phyloP scores from a whole-genome alignment of 495 filamentous ascomycete genomes.

The Neurospora sp. region DNA sequence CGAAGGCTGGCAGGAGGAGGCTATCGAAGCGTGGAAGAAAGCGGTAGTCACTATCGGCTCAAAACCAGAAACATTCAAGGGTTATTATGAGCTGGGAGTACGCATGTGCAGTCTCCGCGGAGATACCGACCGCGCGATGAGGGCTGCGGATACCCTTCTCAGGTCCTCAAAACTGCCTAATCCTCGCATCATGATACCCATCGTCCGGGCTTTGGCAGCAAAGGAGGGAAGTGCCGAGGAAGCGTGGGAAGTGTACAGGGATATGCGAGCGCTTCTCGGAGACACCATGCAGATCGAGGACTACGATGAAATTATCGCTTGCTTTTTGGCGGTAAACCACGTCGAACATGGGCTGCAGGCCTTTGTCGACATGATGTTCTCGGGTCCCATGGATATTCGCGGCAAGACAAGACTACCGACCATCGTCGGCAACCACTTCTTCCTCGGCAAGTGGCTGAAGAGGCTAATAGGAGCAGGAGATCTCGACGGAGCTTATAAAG shows the following conservation, averaged over 20 bases:
- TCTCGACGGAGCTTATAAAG: constrained; percentile 55
- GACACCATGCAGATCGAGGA: constrained; percentile 59
- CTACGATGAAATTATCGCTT: constrained; percentile 58
- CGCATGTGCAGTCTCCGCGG: constrained; percentile 51
- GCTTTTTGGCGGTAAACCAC: constrained; percentile 49
- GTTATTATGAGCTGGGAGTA: constrained; percentile 61
- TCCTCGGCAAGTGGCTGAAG: constrained; percentile 74
- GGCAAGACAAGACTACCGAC: constrained; percentile 44
- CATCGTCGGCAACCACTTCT: constrained; percentile 63
- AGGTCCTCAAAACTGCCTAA: constrained; percentile 37
- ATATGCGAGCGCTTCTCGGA: constrained; percentile 49
- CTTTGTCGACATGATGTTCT: constrained; percentile 81
- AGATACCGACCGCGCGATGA: constrained; percentile 53
- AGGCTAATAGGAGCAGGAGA: constrained; percentile 65
- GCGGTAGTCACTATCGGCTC: constrained; percentile 42
- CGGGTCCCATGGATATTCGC: constrained; percentile 35
- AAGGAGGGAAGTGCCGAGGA: constrained; percentile 30
- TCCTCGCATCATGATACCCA: constrained; percentile 54
- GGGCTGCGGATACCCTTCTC: constrained; percentile 50
- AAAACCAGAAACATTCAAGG: constrained; percentile 38
- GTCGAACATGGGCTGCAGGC: constrained; percentile 57
- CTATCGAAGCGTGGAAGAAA: constrained; percentile 56
- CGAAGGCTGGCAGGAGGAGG: constrained; percentile 46
- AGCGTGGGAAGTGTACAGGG: constrained; percentile 59
- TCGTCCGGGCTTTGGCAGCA: constrained; percentile 42